Base-by-base conservation (phyloP, 495 filamentous ascomycete genomes). In the Penicillium subrubescens region DNA sequence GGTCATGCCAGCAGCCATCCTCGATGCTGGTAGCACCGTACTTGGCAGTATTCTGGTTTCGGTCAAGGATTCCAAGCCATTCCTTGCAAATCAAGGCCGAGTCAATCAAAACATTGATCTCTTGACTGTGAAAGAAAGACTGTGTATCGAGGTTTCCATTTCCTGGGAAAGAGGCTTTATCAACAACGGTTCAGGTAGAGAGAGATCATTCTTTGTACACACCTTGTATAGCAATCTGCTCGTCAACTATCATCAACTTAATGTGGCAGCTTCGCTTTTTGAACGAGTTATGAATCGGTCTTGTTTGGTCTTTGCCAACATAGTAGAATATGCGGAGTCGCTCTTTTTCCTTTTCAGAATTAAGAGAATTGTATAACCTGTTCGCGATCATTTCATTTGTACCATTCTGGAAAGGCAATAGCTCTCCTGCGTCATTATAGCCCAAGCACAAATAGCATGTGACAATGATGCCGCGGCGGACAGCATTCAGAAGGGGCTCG, bases 111-210 rank as follows among this genome's bases (percentile, higher is more conserved):
- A 92, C 67, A 67, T 94, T 94, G 60, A 90, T 82, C 71, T 94
- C 91, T 73, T 92, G 89, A 39, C 82, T 86, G 70, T 94, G 90
- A 65, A 81, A 92, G 86, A 88, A 94, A 62, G 82, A 86, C 77
- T 94, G 91, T n/a, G 90, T 92, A 59, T 94, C 90, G 68, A 91
- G 86, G 70, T 94, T 94, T 1, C 91, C 90, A 65, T 86, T 91
- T 7, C 90, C 89, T 78, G 21, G 0, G 31, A 19, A 25, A 59
- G 7, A 8, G 2, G 0, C 5, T n/a, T 27, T 8, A 8, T 59
- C 25, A 59, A 48, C 37, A 21, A 21, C 2, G 21, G 31, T 10
- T 19, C 31, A 15, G 5, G 0, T 7, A 11, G 7, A 8, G 29
- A 50, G 11, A 2, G 23, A 23, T 21, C 6, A 2, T 2, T 19